phyloP scores from a whole-genome alignment of 2,329 filamentous ascomycete species.

The Seiridium unicorne region DNA sequence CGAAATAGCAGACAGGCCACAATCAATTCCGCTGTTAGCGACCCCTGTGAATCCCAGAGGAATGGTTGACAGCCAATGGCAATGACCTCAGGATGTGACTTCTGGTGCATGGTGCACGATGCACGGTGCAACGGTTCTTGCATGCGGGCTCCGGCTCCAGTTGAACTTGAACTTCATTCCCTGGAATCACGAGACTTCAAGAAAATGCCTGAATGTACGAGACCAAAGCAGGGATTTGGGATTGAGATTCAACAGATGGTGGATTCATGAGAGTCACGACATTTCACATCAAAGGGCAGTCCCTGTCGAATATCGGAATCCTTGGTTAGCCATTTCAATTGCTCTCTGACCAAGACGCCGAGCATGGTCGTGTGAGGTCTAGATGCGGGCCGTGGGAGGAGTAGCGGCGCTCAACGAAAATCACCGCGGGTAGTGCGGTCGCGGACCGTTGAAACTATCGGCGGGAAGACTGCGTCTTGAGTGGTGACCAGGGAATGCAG shows the following conservation, averaged over 20 bases:
- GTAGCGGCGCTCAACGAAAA: not conserved
- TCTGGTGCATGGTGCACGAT: not conserved
- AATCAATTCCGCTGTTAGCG: not conserved
- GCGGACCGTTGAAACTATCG: not conserved
- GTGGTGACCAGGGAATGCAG: not conserved
- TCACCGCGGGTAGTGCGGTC: not conserved
- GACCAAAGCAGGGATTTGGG: not conserved
- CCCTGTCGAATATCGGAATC: not conserved
- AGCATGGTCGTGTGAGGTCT: too few species aligned
- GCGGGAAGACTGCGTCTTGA: not conserved
- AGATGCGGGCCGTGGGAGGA: not conserved
- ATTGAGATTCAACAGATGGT: not conserved
- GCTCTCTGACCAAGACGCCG: too few species aligned
- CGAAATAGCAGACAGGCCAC: not conserved
- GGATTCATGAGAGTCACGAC: too few species aligned
- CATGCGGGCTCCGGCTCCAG: not conserved
- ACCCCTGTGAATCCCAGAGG: not conserved
- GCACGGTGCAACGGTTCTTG: not conserved
- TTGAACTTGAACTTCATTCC: not conserved
- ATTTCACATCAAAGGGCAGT: too few species aligned
- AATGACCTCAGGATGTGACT: not conserved
- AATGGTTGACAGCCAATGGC: not conserved
- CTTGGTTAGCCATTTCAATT: not conserved
- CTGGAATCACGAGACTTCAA: not conserved
- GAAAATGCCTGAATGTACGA: not conserved